Base-by-base conservation (phyloP, 139 green algal species). In the Auxenochlorella pyrenoidosa region DNA sequence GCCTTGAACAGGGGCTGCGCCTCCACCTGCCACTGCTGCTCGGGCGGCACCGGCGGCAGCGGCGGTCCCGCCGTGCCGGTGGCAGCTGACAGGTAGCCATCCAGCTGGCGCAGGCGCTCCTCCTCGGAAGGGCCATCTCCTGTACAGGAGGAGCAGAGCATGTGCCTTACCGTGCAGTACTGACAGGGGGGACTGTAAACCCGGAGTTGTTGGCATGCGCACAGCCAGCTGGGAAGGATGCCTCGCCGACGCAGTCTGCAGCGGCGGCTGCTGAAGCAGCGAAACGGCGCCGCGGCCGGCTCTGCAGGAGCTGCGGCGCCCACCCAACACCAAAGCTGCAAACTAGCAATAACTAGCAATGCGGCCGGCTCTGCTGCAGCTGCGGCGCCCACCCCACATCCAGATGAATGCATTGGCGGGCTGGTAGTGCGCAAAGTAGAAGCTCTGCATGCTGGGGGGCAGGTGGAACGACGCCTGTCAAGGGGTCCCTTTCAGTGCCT, bases 351-450 rank as follows among this genome's bases (percentile, higher is more conserved):
- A n/a, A n/a, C n/a, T n/a, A n/a, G n/a, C n/a, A n/a, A 54, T 54
- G 47, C 47, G 16, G 24, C 59, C 59, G 19, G 59, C 59, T 68
- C 16, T 28, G 10, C 59, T 32, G 59, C 59, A 68, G 59, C 59
- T 6, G 22, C 24, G 22, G 63, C 4, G 28, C 63, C 99, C 97
- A 43, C 97, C 97, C 83, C 98, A 99, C 93, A 99, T 98, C 97
- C 97, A 99, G 93, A 99, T 96, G 65, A 96, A 90, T 3, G 96
- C 92, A 87, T 99, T 99, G 88, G 84, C 94, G 63, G 97, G 97
- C 93, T 99, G 97, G 92, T 99, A 99, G 93, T 99, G 99, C n/a
- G 94, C 93, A 24, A 83, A 85, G 92, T 99, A 98, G 92, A 99
- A 99, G n/a, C 96, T 92, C 94, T 96, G 87, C 38, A 83, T 1